Evolutionary conservation across 2,329 filamentous ascomycete genomes (phyloP).

Genomic region (Microdochium trichocladiopsis): DNA sequence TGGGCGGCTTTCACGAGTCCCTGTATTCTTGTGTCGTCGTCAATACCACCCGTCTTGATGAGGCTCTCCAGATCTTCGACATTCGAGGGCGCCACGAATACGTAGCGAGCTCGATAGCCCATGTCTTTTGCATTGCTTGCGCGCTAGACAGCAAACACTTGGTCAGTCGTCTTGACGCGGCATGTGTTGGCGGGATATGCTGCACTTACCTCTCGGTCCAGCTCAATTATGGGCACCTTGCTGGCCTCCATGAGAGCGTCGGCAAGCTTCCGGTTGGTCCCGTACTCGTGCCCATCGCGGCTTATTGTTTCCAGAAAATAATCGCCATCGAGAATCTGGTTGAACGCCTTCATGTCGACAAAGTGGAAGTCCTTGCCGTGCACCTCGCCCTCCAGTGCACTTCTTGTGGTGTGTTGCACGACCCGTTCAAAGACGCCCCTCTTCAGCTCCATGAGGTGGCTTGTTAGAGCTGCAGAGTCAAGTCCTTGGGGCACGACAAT

Average conservation of each 20-base stretch:
- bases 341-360: constrained; percentile 47
- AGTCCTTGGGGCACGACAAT: constrained; percentile 57
- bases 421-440: constrained; percentile 58
- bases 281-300: constrained; percentile 42
- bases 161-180: background rate
- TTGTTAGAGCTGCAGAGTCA: constrained; percentile 57
- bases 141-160: background rate
- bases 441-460: constrained; percentile 55
- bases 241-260: constrained; percentile 43
- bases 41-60: constrained; percentile 31
- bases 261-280: constrained; percentile 46
- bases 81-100: constrained; percentile 41
- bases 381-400: constrained; percentile 40
- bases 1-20: constrained; percentile 30
- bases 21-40: constrained; percentile 36
- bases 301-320: constrained; percentile 50
- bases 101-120: constrained; percentile 45
- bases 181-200: too few species aligned
- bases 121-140: constrained; percentile 39
- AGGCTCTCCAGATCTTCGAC: constrained; percentile 28
- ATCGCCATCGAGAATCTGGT: constrained; percentile 51
- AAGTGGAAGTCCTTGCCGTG: constrained; percentile 47
- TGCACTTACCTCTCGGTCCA: constrained; percentile 42
- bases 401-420: constrained; percentile 46
- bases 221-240: constrained; percentile 52